Conservation (phyloP, 2,329 filamentous ascomycete genomes). For the Hypomyces perniciosus region DNA sequence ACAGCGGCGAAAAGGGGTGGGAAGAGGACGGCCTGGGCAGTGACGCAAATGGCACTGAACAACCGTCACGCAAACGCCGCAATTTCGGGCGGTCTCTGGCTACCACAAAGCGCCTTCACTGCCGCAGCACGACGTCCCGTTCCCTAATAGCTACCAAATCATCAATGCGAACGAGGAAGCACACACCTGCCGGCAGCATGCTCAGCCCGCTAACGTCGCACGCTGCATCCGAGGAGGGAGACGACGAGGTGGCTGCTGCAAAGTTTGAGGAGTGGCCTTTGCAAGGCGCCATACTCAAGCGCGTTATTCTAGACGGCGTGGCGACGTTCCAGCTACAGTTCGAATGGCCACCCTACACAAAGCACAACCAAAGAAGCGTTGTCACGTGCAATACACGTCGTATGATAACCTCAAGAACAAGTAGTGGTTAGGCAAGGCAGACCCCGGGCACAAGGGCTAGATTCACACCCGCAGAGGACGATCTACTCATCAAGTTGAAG, state of each 20-base stretch:
- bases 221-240: neutral
- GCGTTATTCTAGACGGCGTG: neutral
- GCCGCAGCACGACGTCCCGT: too few relatives aligned
- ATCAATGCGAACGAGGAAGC: too few relatives aligned
- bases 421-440: too few relatives aligned
- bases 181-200: neutral
- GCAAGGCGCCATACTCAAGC: neutral
- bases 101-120: too few relatives aligned
- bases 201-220: neutral
- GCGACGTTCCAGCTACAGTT: neutral
- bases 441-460: neutral
- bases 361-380: neutral
- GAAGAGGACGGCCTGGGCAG: too few relatives aligned
- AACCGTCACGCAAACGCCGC: too few relatives aligned
- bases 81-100: too few relatives aligned
- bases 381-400: neutral
- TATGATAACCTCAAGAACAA: neutral
- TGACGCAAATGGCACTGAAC: too few relatives aligned
- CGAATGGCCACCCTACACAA: neutral
- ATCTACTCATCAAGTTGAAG: constrained; percentile 3
- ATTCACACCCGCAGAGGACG: constrained; percentile 1
- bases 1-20: too few relatives aligned
- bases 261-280: neutral
- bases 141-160: too few relatives aligned
- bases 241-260: neutral